phyloP scores from a whole-genome alignment of 169 alveolate species.

The Babesia microti region DNA sequence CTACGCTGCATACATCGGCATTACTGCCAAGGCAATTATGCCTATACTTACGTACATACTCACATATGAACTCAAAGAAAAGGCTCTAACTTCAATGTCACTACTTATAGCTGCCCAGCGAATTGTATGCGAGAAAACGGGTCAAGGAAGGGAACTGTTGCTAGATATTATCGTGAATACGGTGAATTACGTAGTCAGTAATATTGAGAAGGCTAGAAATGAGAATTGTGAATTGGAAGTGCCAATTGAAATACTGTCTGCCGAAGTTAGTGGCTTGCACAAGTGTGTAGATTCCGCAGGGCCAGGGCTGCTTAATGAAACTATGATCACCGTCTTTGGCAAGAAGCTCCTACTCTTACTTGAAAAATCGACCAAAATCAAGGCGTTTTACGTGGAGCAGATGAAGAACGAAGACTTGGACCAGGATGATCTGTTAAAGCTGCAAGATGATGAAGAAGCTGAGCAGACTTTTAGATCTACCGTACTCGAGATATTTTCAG shows the following conservation, averaged over 20 bases:
- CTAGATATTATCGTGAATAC: conserved; percentile 47
- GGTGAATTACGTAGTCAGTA: conserved; percentile 19
- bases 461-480: conserved; percentile 64
- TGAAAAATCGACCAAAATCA: conserved; percentile 36
- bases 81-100: conserved; percentile 65
- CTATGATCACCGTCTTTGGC: conserved; percentile 14
- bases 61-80: conserved; percentile 64
- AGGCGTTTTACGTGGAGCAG: conserved; percentile 43
- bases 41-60: conserved; percentile 57
- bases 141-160: conserved; percentile 44
- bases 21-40: conserved; percentile 58
- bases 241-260: conserved; percentile 52
- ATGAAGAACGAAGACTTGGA: conserved; percentile 54
- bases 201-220: conserved; percentile 40
- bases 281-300: conserved; percentile 66
- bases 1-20: conserved; percentile 53
- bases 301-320: conserved; percentile 43
- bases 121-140: conserved; percentile 46
- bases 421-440: conserved; percentile 54
- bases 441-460: conserved; percentile 57
- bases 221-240: conserved; percentile 31
- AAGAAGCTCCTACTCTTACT: conserved; percentile 21
- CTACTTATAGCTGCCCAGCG: conserved; percentile 65
- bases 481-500: conserved; percentile 60
- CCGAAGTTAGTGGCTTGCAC: conserved; percentile 52